A percentile compares a stretch with the other conserved stretches of the same genome.
Conservation (phyloP, 768 basidiomycete genomes). For the Xerocomus spinulosus region DNA sequence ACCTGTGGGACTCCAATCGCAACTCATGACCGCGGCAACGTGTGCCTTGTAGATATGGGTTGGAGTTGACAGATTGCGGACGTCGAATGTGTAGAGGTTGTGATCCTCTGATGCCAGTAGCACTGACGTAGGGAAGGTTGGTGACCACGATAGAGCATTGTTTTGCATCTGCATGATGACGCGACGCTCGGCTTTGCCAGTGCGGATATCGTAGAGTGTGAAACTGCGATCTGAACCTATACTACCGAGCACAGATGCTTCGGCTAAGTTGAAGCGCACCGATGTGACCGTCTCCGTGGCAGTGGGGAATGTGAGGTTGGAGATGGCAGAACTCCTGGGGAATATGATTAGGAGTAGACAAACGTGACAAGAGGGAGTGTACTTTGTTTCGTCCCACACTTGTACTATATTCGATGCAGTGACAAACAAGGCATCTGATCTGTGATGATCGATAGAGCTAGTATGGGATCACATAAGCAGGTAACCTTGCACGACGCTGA, state of each 20-base stretch:
- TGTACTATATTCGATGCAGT: slow-evolving; percentile 92
- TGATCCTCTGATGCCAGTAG: slow-evolving; percentile 98
- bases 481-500: background rate
- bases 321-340: slow-evolving; percentile 73
- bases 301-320: slow-evolving; percentile 81
- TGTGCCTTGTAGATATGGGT: slow-evolving; percentile 96
- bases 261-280: slow-evolving; percentile 90
- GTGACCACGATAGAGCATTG: slow-evolving; percentile 92
- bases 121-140: slow-evolving; percentile 86
- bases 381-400: slow-evolving; percentile 98
- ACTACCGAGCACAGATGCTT: slow-evolving; percentile 91
- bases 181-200: slow-evolving; percentile 90
- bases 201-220: slow-evolving; percentile 93
- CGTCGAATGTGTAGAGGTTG: slow-evolving; percentile 97
- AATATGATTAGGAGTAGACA: slow-evolving; percentile 7
- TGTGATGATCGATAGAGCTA: slow-evolving; percentile 93
- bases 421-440: slow-evolving; percentile 83
- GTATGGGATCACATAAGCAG: slow-evolving; percentile 1
- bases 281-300: slow-evolving; percentile 85
- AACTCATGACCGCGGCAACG: slow-evolving; percentile 93
- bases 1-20: slow-evolving; percentile 97
- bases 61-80: slow-evolving; percentile 75
- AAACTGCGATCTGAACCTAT: slow-evolving; percentile 94
- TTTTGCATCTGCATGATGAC: slow-evolving; percentile 92
- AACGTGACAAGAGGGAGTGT: background rate